These are phyloP conservation scores for Fusarium buxicola DNA, from an alignment of 2,329 filamentous ascomycete genomes.

Conservation along the genomic window DNA sequence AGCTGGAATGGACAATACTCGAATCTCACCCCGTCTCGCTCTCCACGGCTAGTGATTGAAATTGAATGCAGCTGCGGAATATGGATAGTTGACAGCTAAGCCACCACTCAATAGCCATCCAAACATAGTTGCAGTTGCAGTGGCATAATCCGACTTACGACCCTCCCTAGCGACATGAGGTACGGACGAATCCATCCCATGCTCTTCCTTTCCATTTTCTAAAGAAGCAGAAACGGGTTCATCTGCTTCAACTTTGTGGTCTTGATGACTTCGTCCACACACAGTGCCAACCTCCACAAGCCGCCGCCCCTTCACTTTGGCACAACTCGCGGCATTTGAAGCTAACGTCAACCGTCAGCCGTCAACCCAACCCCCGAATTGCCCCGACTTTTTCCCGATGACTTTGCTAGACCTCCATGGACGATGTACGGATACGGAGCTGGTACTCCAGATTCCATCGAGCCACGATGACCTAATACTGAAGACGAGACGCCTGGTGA, in stretches of 20 bases:
- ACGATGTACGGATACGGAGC: background rate
- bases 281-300: background rate
- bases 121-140: conserved; percentile 14
- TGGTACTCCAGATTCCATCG: background rate
- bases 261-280: background rate
- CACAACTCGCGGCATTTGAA: conserved; percentile 2
- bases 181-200: background rate
- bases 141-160: background rate
- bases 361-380: background rate
- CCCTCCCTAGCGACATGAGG: background rate
- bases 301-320: background rate
- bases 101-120: conserved; percentile 29
- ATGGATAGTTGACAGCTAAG: conserved; percentile 20
- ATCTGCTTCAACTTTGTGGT: background rate
- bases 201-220: background rate
- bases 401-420: conserved; percentile 7
- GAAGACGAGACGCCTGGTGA: conserved; percentile 16
- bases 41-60: conserved; percentile 1
- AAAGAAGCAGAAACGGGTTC: background rate
- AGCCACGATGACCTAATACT: conserved; percentile 2
- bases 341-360: too few relatives aligned
- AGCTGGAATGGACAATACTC: conserved; percentile 15
- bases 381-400: conserved; percentile 10
- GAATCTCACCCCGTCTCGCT: background rate
- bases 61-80: conserved; percentile 20